phyloP scores from a whole-genome alignment of 768 basidiomycete genomes.

The Rhodotorula babjevae region DNA sequence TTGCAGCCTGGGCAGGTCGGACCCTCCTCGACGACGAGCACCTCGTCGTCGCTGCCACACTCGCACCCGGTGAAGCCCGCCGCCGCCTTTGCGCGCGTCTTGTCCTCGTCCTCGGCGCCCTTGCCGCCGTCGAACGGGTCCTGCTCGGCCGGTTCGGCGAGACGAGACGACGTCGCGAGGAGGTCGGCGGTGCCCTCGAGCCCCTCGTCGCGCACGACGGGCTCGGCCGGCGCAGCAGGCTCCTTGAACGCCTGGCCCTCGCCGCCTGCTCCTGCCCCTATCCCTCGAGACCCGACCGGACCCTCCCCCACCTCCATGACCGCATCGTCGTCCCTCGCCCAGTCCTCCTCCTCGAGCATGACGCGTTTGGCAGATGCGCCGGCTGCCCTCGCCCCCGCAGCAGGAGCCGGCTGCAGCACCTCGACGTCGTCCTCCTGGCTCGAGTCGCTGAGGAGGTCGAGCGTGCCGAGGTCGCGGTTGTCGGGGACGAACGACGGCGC shows the following conservation, averaged over 20 bases:
- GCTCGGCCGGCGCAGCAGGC: too few relatives aligned
- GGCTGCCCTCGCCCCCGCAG: background rate
- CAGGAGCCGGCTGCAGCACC: background rate
- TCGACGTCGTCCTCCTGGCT: conserved; percentile 7
- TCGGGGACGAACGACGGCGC: background rate
- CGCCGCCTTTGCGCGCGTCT: background rate
- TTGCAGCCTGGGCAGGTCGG: conserved; percentile 2
- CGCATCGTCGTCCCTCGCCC: background rate
- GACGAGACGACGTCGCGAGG: background rate
- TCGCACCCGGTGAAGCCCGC: background rate
- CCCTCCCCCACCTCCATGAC: too few relatives aligned
- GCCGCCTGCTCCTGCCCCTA: background rate
- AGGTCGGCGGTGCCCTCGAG: background rate
- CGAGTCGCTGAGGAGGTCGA: conserved; percentile 26
- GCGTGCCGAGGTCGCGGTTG: conserved; percentile 32
- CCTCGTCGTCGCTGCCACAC: conserved; percentile 3
- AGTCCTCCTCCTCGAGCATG: conserved; percentile 28
- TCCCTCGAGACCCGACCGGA: too few relatives aligned
- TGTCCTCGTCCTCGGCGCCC: background rate
- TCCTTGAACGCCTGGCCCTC: background rate
- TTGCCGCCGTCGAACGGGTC: conserved; percentile 5
- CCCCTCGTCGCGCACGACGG: background rate
- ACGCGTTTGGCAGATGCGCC: conserved; percentile 2
- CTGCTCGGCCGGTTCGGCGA: background rate
- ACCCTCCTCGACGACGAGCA: background rate